Evolutionary conservation across 768 basidiomycete species (phyloP).

Genomic region (Amanita rubescens): DNA sequence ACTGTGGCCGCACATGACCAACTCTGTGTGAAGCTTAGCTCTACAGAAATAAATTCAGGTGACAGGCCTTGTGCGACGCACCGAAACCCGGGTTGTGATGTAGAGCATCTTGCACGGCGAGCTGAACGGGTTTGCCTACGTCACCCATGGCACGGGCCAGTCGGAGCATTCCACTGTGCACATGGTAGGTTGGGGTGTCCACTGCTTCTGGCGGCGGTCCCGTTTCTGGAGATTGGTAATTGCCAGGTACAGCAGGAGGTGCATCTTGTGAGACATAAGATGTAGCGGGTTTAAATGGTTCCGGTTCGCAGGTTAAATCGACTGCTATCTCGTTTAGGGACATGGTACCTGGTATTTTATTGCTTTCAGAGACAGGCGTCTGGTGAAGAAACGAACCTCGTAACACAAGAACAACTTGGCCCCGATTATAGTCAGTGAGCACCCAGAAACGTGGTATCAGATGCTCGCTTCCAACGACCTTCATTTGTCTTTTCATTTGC

Average conservation of each 20-base stretch:
- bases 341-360: constrained; percentile 55
- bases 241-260: constrained; percentile 26
- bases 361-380: neutral
- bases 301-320: constrained; percentile 76
- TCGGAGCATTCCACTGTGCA: constrained; percentile 75
- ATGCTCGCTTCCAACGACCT: constrained; percentile 55
- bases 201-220: constrained; percentile 10
- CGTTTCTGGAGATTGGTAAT: constrained; percentile 27
- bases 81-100: constrained; percentile 65
- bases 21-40: constrained; percentile 29
- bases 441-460: constrained; percentile 85
- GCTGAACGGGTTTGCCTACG: constrained; percentile 67
- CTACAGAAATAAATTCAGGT: neutral
- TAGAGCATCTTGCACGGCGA: constrained; percentile 66
- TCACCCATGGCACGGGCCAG: constrained; percentile 78
- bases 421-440: constrained; percentile 69
- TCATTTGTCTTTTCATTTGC: neutral
- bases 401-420: constrained; percentile 69
- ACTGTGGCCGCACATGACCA: constrained; percentile 78
- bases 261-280: constrained; percentile 23
- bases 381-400: constrained; percentile 33
- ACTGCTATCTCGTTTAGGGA: constrained; percentile 82
- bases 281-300: constrained; percentile 51
- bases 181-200: constrained; percentile 39
- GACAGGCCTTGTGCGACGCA: constrained; percentile 25